Evolutionary conservation across 768 basidiomycete genomes (phyloP).

Genomic region (Amanita pallidorosea): DNA sequence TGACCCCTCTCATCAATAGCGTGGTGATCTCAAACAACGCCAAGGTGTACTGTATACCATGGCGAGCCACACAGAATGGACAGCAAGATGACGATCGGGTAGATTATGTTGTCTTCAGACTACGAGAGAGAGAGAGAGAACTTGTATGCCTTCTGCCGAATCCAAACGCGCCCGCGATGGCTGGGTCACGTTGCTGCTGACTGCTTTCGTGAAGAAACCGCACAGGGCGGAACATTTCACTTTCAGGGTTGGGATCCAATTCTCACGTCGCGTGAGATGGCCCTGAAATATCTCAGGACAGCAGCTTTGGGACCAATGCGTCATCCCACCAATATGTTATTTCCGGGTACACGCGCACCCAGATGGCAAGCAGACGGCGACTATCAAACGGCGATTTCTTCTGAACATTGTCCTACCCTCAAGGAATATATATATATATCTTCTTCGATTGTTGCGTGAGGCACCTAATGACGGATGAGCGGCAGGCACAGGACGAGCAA

Average conservation of each 20-base stretch:
- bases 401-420: slow-evolving; percentile 8
- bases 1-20: slow-evolving; percentile 12
- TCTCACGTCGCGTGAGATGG: slow-evolving; percentile 38
- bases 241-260: slow-evolving; percentile 35
- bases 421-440: slow-evolving; percentile 20
- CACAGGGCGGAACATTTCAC: slow-evolving; percentile 11
- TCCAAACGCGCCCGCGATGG: slow-evolving; percentile 17
- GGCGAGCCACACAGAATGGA: slow-evolving; percentile 14
- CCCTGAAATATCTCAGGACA: slow-evolving; percentile 17
- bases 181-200: slow-evolving; percentile 12
- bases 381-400: too few species aligned
- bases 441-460: slow-evolving; percentile 21
- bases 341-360: slow-evolving; percentile 17
- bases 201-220: slow-evolving; percentile 28
- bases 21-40: slow-evolving; percentile 12
- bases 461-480: slow-evolving; percentile 15
- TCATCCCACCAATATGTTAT: slow-evolving; percentile 16
- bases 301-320: not conserved
- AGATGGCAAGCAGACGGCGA: not conserved
- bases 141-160: slow-evolving; percentile 20
- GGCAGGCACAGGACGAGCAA: not conserved
- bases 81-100: slow-evolving; percentile 17
- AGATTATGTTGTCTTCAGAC: slow-evolving; percentile 3
- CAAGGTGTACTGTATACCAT: slow-evolving; percentile 14
- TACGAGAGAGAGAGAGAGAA: too few species aligned